Base-by-base conservation (phyloP, 1,284 basidiomycete species). In the Ganoderma sinense region DNA sequence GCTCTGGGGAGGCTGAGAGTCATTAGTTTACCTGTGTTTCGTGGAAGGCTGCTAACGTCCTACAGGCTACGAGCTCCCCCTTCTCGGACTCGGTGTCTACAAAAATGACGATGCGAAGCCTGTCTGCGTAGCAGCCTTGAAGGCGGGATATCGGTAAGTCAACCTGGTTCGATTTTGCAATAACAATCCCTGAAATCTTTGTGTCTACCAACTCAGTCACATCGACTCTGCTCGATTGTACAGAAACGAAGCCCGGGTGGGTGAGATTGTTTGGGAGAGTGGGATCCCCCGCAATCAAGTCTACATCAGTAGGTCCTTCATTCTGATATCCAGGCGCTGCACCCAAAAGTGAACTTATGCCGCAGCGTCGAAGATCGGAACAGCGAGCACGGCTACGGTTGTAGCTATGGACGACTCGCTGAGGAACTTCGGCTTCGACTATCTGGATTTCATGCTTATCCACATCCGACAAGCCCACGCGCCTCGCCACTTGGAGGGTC, bases 51-150 rank as follows among this genome's bases (percentile, higher is more conserved):
- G 23, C 23, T 23, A 14, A 23, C 14, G 13, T 23, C 11, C 40
- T 55, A 10, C 53, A 55, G 53, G 53, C 11, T 55, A 55, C 23
- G 26, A 55, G 13, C 26, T 55, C 7, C 53, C 53, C 7, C 26
- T 55, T 26, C 85, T 97, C 1, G 95, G 95, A 1, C 90, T 95
- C 68, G 95, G 95, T 20, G 92, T 96, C 14, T 96, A 92, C 76
- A 88, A 91, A 75, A 92, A 92, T 82, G 84, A 89, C 73, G 86
- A 88, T 63, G 80, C 89, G 31, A 84, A 83, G 41, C 78, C 86
- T 0, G 89, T 91, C 13, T 88, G 90, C n/a, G 77, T 90, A 26
- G 86, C 89, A 58, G 94, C 94, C 1, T 80, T 96, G 72, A 85
- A 87, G 70, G 86, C 84, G n/a, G 95, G 94, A 5, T 97, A 95